Conservation (phyloP, 768 basidiomycete genomes). For the Mycena chlorophos region DNA sequence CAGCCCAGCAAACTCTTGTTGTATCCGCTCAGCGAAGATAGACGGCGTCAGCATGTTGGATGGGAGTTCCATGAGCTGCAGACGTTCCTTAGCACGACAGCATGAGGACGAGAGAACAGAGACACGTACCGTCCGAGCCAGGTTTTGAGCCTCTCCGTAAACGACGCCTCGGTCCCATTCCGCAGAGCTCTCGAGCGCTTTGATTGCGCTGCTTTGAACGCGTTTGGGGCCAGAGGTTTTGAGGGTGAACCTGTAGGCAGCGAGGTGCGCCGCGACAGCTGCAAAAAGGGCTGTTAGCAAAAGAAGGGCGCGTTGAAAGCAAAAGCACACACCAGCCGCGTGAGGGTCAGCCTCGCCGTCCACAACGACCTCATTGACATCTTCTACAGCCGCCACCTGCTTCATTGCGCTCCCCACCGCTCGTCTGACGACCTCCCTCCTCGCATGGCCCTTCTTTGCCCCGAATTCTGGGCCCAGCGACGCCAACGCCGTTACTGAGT, state of each 20-base stretch:
- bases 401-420: constrained; percentile 75
- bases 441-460: constrained; percentile 44
- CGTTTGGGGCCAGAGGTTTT: constrained; percentile 70
- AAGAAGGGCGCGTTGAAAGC: neutral
- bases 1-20: constrained; percentile 64
- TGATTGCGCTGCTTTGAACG: constrained; percentile 57
- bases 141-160: constrained; percentile 77
- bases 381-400: constrained; percentile 58
- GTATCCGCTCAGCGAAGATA: constrained; percentile 72
- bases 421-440: constrained; percentile 68
- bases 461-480: constrained; percentile 60
- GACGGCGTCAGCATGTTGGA: constrained; percentile 87
- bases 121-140: constrained; percentile 66
- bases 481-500: constrained; percentile 48
- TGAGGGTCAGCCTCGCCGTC: constrained; percentile 72
- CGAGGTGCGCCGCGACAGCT: constrained; percentile 81
- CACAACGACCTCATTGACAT: constrained; percentile 59
- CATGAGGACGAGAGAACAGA: neutral
- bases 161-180: constrained; percentile 75
- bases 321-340: constrained; percentile 60
- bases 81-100: neutral
- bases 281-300: constrained; percentile 9
- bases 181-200: constrained; percentile 46
- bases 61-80: constrained; percentile 79
- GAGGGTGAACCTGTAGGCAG: constrained; percentile 72